A percentile compares a stretch with the other conserved stretches of the same genome.
Conservation (phyloP, 1,139 yeast species). For the Yamadazyma diospyri region DNA sequence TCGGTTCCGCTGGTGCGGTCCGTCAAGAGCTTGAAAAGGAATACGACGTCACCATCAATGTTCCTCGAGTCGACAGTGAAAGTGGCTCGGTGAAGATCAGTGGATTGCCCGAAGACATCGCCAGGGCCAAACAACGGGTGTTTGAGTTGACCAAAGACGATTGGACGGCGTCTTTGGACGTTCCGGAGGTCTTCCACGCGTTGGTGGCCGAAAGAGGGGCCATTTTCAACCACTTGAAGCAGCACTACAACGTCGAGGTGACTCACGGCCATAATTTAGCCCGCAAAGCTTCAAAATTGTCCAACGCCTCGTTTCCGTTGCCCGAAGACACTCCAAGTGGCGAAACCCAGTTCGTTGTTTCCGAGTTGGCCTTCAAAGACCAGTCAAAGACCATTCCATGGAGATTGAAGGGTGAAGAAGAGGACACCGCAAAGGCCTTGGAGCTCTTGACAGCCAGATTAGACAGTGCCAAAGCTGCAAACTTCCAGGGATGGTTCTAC, state of each 20-base stretch:
- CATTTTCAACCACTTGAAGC: slow-evolving; percentile 54
- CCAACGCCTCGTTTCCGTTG: slow-evolving; percentile 41
- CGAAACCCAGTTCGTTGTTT: slow-evolving; percentile 44
- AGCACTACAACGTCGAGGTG: slow-evolving; percentile 56
- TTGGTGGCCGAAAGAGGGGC: slow-evolving; percentile 70
- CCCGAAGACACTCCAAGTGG: slow-evolving; percentile 51
- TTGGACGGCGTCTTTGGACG: slow-evolving; percentile 44
- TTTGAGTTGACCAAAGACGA: slow-evolving; percentile 52
- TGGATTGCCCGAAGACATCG: slow-evolving; percentile 65
- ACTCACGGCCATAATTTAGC: slow-evolving; percentile 52
- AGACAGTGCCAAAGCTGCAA: slow-evolving; percentile 31
- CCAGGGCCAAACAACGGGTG: slow-evolving; percentile 50
- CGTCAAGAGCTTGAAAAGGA: slow-evolving; percentile 74
- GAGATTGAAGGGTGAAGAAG: slow-evolving; percentile 55
- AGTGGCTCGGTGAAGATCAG: slow-evolving; percentile 44
- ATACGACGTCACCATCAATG: slow-evolving; percentile 56
- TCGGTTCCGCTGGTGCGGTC: slow-evolving; percentile 79
- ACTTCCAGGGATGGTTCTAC: slow-evolving; percentile 37
- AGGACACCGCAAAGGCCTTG: slow-evolving; percentile 37
- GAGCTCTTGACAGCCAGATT: slow-evolving; percentile 32
- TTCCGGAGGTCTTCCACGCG: slow-evolving; percentile 58
- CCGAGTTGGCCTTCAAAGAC: slow-evolving; percentile 16
- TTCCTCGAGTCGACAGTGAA: slow-evolving; percentile 62
- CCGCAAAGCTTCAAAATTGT: slow-evolving; percentile 49
- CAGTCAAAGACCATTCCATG: slow-evolving; percentile 50